Evolutionary conservation across 495 filamentous ascomycete genomes (phyloP), one percentile per base, ranked within the genome.

Genomic region (Aspergillus bridgeri): DNA sequence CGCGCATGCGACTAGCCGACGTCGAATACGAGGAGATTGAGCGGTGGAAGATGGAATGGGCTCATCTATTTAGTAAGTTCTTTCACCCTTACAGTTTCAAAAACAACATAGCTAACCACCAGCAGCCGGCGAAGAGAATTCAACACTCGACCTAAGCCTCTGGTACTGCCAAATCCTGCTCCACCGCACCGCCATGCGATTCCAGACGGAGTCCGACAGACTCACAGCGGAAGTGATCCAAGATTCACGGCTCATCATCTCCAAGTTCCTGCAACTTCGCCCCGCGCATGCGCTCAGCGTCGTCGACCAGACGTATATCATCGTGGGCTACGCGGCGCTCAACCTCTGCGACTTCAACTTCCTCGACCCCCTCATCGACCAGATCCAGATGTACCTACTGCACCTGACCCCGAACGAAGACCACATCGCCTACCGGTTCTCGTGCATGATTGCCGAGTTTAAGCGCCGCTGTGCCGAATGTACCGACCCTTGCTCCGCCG

Each of bases 81-180:
- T 15, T 23, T 8, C 19, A 46, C 9, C 20, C 15, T 9, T 43
- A 38, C n/a, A n/a, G n/a, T n/a, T n/a, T 38, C 13, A 0, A 18
- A 1, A 11, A 17, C 17, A 23, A 8, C 17, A 38, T n/a, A 43
- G 27, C 42, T 55, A 56, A 64, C 65, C 58, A 38, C 18, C 8
- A 22, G 21, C 51, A 72, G 70, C 67, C 6, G 68, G 64, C 51
- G 68, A 68, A 56, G 69, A 63, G 22, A 58, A 62, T 46, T 74
- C 69, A 19, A 68, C 71, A 17, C 56, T 75, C 33, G 68, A 74
- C 21, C 67, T 75, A 18, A 69, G 68, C 57, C 61, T 74, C 54
- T 74, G 69, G 68, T 75, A 74, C 61, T 72, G 69, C 50, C 71
- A 75, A 52, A 65, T 75, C 24, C 66, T 75, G 23, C 71, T 75